Base-by-base conservation (phyloP, 2,329 filamentous ascomycete genomes). In the Pseudogymnoascus sp. region DNA sequence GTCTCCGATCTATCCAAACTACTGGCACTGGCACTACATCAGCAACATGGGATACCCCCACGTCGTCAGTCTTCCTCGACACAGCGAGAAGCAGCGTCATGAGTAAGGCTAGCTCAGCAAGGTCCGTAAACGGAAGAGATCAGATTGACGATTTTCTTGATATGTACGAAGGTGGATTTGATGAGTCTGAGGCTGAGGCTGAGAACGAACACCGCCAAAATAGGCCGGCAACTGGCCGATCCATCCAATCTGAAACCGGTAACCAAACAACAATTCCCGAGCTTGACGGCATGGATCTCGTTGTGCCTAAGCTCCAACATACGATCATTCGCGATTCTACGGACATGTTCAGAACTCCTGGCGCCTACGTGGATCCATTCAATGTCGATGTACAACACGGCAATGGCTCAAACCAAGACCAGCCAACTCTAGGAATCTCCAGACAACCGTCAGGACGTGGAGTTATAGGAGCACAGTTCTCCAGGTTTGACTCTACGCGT, bases 31-130 rank as follows among this genome's bases (percentile, higher is more conserved):
- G 49, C 33, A 55, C 49, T 33, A 55, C 49, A 7, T n/a, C n/a
- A 4, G 28, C 49, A 22, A 55, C 49, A 2, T 55, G 49, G 49
- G 49, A 55, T 35, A 55, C 49, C 7, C n/a, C 28, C 5, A 55
- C 49, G 12, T 55, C 49, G 3, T 55, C 49, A 35, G 11, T 55
- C 5, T 61, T 61, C 28, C 39, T 61, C 5, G 60, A 80, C 14
- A 95, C 91, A 1, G 90, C 93, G 71, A 83, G 90, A 65, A 95
- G 90, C 73, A 96, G 92, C 71, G 81, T 94, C 59, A 74, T 88
- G 66, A 94, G 91, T 3, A 91, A 90, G 68, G 84, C 85, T 64
- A 95, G 89, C 77, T 92, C 89, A 1, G 80, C 87, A 61, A 88
- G 77, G 76, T 94, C 79, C 65, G 81, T 80, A 74, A 74, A 77